Conservation (phyloP, 805 yeast genomes). For the Kuraishia hungarica region DNA sequence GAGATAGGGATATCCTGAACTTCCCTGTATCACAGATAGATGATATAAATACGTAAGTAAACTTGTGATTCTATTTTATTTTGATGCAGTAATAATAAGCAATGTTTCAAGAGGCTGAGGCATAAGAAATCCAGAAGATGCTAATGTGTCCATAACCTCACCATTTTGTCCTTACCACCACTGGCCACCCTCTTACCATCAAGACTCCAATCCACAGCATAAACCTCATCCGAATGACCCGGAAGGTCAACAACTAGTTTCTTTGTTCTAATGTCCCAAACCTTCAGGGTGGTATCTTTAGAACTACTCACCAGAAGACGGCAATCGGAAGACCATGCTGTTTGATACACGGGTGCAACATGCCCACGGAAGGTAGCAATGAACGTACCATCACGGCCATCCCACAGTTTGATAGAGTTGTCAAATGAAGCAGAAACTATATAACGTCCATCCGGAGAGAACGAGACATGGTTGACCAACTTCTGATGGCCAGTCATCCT, state of each 20-base stretch:
- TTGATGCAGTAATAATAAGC: background rate
- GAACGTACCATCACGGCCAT: constrained; percentile 86
- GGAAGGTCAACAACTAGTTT: constrained; percentile 86
- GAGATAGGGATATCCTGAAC: too few relatives aligned
- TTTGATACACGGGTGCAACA: constrained; percentile 95
- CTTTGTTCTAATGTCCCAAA: constrained; percentile 88
- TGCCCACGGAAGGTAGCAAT: constrained; percentile 90
- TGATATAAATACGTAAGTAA: too few relatives aligned
- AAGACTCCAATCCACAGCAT: constrained; percentile 95
- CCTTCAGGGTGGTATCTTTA: constrained; percentile 91
- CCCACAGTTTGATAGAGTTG: constrained; percentile 94
- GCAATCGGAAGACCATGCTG: constrained; percentile 96
- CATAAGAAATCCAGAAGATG: background rate
- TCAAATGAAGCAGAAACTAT: constrained; percentile 93
- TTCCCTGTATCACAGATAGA: too few relatives aligned
- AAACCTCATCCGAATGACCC: constrained; percentile 94
- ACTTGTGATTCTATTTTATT: background rate
- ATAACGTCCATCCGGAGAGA: constrained; percentile 90
- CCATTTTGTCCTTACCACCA: constrained; percentile 95
- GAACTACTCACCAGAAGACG: constrained; percentile 87
- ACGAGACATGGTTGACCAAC: constrained; percentile 89
- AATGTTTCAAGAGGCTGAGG: background rate
- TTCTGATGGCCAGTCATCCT: constrained; percentile 98
- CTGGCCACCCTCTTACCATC: constrained; percentile 94
- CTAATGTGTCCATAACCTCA: constrained; percentile 85